Base-by-base conservation (phyloP, 139 green algal species). In the Astrephomene gubernaculifera region DNA sequence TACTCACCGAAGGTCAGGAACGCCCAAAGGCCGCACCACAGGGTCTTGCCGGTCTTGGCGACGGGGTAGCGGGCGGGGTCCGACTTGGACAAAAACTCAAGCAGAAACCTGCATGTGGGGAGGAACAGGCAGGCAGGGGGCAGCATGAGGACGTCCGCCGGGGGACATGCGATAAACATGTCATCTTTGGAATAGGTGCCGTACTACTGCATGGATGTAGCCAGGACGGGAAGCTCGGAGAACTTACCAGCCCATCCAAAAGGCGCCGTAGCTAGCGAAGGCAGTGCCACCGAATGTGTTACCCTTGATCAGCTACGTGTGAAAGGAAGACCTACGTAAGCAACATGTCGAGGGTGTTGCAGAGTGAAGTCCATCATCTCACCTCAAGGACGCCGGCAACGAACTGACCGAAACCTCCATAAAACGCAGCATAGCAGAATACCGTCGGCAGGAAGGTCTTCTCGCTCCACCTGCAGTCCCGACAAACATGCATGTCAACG, bases 201-300 rank as follows among this genome's bases (percentile, higher is more conserved):
- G n/a, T n/a, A n/a, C n/a, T n/a, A n/a, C n/a, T n/a, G n/a, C n/a
- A n/a, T n/a, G n/a, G n/a, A n/a, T n/a, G n/a, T n/a, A n/a, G n/a
- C n/a, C n/a, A n/a, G n/a, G n/a, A n/a, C n/a, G n/a, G n/a, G 49
- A 57, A 17, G 17, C 49, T 25, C 49, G 12, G 49, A 33, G 63
- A n/a, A 72, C 70, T 63, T 25, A 78, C 70, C 86, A 93, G 44
- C 87, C 81, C 75, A 95, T 87, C 92, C 92, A 95, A 86, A 95
- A 95, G 38, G 87, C 89, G n/a, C 94, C 94, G 70, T 96, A 96
- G 14, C 73, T 90, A 49, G 78, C 89, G 79, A 96, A 95, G 33
- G 90, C 94, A 0, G 90, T 93, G 7, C 92, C 94, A 24, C 86
- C 93, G 90, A 96, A 96, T 0, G 91, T 94, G 86, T 94, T 94